Percentiles rank a stretch among this genome's conserved stretches.
Conservation (phyloP, 306 rosid species). For the Prunus davidiana region DNA sequence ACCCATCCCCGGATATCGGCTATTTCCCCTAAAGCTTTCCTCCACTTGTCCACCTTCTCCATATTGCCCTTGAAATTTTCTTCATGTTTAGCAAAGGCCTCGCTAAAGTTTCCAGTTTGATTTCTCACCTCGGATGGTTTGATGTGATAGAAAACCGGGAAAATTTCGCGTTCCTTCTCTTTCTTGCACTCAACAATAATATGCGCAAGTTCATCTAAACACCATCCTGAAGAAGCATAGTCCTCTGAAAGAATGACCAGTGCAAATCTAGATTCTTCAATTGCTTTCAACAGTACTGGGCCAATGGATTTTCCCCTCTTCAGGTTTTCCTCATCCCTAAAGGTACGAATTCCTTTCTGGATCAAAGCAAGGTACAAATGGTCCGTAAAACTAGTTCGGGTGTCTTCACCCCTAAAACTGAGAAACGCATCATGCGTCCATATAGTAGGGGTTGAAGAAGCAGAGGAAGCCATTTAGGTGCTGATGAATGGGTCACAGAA, state of each 20-base stretch:
- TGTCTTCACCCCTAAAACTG: too few species aligned
- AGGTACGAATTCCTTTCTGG: rapidly evolving
- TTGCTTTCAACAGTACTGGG: not conserved
- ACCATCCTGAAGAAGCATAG: not conserved
- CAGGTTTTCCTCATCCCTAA: too few species aligned
- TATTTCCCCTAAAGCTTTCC: not conserved
- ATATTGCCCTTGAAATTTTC: not conserved
- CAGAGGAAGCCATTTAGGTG: too few species aligned
- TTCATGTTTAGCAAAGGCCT: not conserved
- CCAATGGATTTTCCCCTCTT: not conserved
- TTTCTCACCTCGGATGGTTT: constrained; percentile 1
- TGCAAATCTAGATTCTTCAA: not conserved
- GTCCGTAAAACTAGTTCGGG: too few species aligned
- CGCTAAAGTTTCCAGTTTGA: not conserved
- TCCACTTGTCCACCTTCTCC: not conserved
- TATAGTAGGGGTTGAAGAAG: too few species aligned
- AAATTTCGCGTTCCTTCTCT: not conserved
- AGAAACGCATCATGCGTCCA: too few species aligned
- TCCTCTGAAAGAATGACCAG: not conserved
- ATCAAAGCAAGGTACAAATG: too few species aligned
- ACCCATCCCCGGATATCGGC: not conserved
- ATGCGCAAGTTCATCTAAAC: not conserved
- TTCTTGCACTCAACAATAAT: not conserved
- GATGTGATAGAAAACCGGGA: not conserved
- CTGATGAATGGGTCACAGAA: too few species aligned